phyloP scores from a whole-genome alignment of 495 filamentous ascomycete genomes.

The Hypoxylon trugodes region DNA sequence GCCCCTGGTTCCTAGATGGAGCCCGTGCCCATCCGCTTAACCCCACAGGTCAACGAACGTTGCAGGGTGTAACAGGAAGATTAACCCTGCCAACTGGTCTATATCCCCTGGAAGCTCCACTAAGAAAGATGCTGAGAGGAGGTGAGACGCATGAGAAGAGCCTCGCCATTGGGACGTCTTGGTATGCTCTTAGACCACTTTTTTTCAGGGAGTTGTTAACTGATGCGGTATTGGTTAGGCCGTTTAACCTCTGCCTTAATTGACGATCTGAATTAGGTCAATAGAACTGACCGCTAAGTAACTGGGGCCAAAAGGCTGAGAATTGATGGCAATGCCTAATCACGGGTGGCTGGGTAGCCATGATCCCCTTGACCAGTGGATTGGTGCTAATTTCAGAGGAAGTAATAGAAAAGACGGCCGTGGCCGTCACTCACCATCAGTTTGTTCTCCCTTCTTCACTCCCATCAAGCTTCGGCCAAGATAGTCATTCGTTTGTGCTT shows the following conservation, averaged over 20 bases:
- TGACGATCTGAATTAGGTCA: constrained; percentile 41
- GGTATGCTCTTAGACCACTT: constrained; percentile 15
- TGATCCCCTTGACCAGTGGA: constrained; percentile 25
- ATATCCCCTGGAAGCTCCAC: constrained; percentile 17
- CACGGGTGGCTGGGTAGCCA: constrained; percentile 33
- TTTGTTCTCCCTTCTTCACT: constrained; percentile 33
- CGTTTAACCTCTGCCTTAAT: constrained; percentile 17
- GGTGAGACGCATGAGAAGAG: constrained; percentile 21
- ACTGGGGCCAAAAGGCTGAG: constrained; percentile 10
- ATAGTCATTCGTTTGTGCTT: constrained; percentile 44
- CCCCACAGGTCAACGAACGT: constrained; percentile 30
- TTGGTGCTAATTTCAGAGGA: constrained; percentile 38
- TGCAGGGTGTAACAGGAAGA: constrained; percentile 14
- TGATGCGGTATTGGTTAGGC: constrained; percentile 17
- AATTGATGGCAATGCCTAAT: constrained; percentile 24
- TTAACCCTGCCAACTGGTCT: constrained; percentile 14
- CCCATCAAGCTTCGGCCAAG: constrained; percentile 42
- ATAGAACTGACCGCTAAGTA: constrained; percentile 29
- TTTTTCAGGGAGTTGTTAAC: constrained; percentile 12
- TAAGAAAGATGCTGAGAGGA: constrained; percentile 16
- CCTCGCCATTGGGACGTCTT: constrained; percentile 31
- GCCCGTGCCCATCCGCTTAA: constrained; percentile 23
- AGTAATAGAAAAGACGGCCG: constrained; percentile 42
- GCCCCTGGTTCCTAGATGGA: constrained; percentile 12
- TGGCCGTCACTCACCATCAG: constrained; percentile 14